Base-by-base conservation (phyloP, 768 basidiomycete species). In the Leccinum boreale region DNA sequence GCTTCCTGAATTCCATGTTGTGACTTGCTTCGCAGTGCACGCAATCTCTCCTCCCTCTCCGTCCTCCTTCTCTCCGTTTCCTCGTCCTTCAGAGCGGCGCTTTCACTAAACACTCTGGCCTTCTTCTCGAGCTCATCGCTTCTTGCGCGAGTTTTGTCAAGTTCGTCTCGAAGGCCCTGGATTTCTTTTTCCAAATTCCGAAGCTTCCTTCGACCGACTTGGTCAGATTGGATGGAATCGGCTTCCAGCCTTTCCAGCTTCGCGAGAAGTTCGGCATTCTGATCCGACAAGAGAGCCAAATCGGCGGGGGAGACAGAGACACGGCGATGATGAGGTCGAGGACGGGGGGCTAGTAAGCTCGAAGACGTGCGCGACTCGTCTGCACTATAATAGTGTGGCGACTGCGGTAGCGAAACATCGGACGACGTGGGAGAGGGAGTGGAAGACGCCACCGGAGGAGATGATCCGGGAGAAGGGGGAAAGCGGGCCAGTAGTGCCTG, bases 171-270 rank as follows among this genome's bases (percentile, higher is more conserved):
- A 29, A 95, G 78, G 5, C 77, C 76, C 54, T 79, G 75, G n/a
- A 95, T 89, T 76, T 95, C 92, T 68, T 84, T 85, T 73, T 94
- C 91, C 52, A 95, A 71, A 66, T 79, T 79, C 46, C 85, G 83
- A 19, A 95, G 76, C 62, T 84, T 85, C 33, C 84, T 81, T 58
- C 86, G 80, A 12, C 92, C 90, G 1, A 79, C 77, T 36, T 81
- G 80, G 62, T 94, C 90, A 2, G 86, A 78, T 46, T 81, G 80
- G 11, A 70, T 71, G 15, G 90, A 84, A 58, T 93, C 91, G 1
- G 79, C 70, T 68, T 94, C 89, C 10, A 94, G 79, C 58, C 81
- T 80, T 71, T 92, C 87, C 5, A 94, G 78, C 62, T 91, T 90
- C 24, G 79, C 73, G 4, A 90, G 73, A 15, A 94, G 84, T 61